Percentiles rank a stretch among this genome's conserved stretches.
These are phyloP conservation scores for Didymella exigua DNA, from an alignment of 2,329 filamentous ascomycete genomes.

Conservation along the genomic window DNA sequence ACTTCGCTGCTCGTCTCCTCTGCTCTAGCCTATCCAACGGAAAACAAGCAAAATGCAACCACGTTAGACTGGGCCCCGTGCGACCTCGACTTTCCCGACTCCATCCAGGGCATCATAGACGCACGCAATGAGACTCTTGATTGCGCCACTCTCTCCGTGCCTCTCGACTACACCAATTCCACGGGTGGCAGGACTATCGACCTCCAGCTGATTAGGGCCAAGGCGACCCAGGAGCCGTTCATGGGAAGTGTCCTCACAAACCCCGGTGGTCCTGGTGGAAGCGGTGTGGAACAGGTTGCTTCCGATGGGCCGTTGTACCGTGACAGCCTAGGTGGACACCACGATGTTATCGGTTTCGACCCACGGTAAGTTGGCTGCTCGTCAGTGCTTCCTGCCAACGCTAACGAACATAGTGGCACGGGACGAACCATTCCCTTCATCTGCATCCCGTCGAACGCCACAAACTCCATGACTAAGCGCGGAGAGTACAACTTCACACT, in stretches of 20 bases:
- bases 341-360: constrained; percentile 22
- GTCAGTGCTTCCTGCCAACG: not conserved
- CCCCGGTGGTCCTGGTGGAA: constrained; percentile 41
- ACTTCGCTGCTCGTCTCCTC: constrained; percentile 6
- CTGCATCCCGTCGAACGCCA: constrained; percentile 14
- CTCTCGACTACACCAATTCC: constrained; percentile 43
- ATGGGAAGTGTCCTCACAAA: constrained; percentile 45
- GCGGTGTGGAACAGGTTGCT: constrained; percentile 14
- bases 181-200: constrained; percentile 28
- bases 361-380: constrained; percentile 8
- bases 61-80: constrained; percentile 17
- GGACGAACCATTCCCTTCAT: constrained; percentile 22
- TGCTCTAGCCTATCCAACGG: constrained; percentile 8
- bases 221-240: constrained; percentile 33
- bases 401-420: constrained; percentile 17
- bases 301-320: constrained; percentile 2
- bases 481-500: constrained; percentile 20
- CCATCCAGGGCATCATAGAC: not conserved
- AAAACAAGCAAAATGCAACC: not conserved
- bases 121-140: constrained; percentile 1
- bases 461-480: constrained; percentile 6
- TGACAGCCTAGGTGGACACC: constrained; percentile 11
- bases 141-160: constrained; percentile 43
- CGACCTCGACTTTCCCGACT: constrained; percentile 17
- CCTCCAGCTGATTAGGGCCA: constrained; percentile 35